Percentiles rank a stretch among this genome's conserved stretches.
These are phyloP conservation scores for Cenchrus purpureus DNA, from an alignment of 176 grass and related monocot species.

Conservation along the genomic window DNA sequence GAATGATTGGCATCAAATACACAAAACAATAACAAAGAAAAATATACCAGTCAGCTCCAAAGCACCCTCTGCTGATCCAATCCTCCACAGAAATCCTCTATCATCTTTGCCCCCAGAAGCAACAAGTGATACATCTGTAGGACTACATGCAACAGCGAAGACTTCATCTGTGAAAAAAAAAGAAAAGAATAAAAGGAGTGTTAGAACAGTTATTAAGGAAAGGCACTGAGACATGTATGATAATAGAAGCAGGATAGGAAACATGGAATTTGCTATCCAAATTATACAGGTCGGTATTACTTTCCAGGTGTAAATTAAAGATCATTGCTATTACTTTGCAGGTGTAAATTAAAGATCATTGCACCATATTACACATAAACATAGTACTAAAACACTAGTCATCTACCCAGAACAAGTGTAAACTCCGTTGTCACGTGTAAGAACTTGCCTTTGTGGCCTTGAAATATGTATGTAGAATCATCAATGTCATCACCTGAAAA, in stretches of 20 bases:
- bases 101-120: slow-evolving; percentile 90
- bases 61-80: slow-evolving; percentile 58
- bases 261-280: not conserved
- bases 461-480: slow-evolving; percentile 52
- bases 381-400: not conserved
- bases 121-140: slow-evolving; percentile 71
- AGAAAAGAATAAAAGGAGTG: slow-evolving; percentile 27
- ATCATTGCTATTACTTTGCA: not conserved
- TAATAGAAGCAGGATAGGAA: not conserved
- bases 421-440: not conserved
- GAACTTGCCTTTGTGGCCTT: slow-evolving; percentile 56
- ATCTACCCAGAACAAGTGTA: not conserved
- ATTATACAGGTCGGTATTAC: not conserved
- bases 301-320: not conserved
- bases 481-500: slow-evolving; percentile 38
- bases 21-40: not conserved
- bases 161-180: slow-evolving; percentile 67
- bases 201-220: not conserved
- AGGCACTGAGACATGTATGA: slow-evolving; percentile 2
- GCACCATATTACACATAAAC: not conserved
- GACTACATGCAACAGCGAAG: slow-evolving; percentile 76
- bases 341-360: not conserved
- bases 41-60: slow-evolving; percentile 66
- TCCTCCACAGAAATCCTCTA: slow-evolving; percentile 90
- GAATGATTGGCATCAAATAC: not conserved